phyloP scores from a whole-genome alignment of 2,329 filamentous ascomycete species.

The Phyllosticta citriasiana region DNA sequence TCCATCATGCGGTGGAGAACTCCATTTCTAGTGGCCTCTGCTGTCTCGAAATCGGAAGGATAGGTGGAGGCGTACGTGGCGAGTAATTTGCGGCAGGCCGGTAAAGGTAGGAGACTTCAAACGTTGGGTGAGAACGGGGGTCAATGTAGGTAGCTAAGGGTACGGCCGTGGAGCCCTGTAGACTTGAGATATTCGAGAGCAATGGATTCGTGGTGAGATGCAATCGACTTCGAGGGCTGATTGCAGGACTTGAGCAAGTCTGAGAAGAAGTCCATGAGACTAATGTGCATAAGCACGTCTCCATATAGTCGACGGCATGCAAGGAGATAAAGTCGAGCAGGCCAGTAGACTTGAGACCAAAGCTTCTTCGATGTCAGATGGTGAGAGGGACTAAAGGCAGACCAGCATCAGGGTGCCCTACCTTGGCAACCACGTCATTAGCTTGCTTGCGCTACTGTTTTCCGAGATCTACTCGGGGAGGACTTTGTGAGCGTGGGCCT shows the following conservation, averaged over 20 bases:
- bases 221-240: conserved; percentile 6
- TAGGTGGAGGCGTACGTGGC: conserved; percentile 46
- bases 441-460: conserved; percentile 48
- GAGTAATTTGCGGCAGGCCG: conserved; percentile 48
- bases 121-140: conserved; percentile 37
- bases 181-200: conserved; percentile 44
- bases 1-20: conserved; percentile 23
- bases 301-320: conserved; percentile 46
- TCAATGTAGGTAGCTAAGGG: conserved; percentile 43
- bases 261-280: conserved; percentile 47
- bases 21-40: conserved; percentile 18
- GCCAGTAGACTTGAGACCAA: conserved; percentile 23
- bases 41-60: conserved; percentile 44
- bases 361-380: conserved; percentile 41
- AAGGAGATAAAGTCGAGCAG: conserved; percentile 46
- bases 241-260: conserved; percentile 37
- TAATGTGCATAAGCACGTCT: conserved; percentile 52
- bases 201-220: conserved; percentile 20
- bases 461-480: conserved; percentile 40
- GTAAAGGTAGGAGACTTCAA: conserved; percentile 45
- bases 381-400: conserved; percentile 41
- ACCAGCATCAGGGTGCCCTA: conserved; percentile 47
- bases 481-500: conserved; percentile 21
- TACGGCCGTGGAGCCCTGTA: conserved; percentile 40
- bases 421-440: conserved; percentile 48